Evolutionary conservation across 805 yeast species (phyloP), one percentile per base, ranked within the genome.

Genomic region (Suhomyces pyralidae): DNA sequence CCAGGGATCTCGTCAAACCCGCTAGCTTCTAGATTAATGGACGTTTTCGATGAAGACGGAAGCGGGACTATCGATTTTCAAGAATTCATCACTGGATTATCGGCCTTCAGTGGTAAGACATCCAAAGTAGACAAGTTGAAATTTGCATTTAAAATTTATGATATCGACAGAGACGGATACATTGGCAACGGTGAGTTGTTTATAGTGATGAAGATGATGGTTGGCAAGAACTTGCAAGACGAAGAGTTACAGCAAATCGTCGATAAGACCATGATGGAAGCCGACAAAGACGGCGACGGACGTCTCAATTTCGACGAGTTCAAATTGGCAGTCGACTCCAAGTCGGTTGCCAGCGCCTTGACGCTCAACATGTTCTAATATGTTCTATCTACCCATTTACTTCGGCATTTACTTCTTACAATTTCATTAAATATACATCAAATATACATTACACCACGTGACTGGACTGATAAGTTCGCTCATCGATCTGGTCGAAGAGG

Each of bases 211-310:
- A 89, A 94, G 70, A 88, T 90, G 82, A 94, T 94, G 99, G 99
- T 96, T 25, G 99, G 98, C 1, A 86, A 84, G 60, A 91, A 94
- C 63, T 72, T 96, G 52, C 86, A 84, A 56, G 96, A 89, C 54
- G 83, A 82, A 25, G 97, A 94, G 63, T 78, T 94, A 51, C 99
- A 94, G 68, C 98, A 96, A 69, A 82, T 94, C 50, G 97, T 93
- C n/a, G 98, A 94, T 68, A 85, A 96, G 69, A 91, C 99, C 0
- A 91, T 96, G 58, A 83, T 90, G 84, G 97, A 93, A 67, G 92
- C 90, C 49, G 98, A 92, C 64, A 62, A 68, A 26, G 97, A 92
- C 61, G 92, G 93, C 1, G 97, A 91, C 63, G 96, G 97, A 0
- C 83, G 80, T 60, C 73, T 94, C 55, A 85, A 86, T 55, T 94